Conservation (phyloP, 805 yeast genomes). For the Saccharomycopsis fodiens region DNA sequence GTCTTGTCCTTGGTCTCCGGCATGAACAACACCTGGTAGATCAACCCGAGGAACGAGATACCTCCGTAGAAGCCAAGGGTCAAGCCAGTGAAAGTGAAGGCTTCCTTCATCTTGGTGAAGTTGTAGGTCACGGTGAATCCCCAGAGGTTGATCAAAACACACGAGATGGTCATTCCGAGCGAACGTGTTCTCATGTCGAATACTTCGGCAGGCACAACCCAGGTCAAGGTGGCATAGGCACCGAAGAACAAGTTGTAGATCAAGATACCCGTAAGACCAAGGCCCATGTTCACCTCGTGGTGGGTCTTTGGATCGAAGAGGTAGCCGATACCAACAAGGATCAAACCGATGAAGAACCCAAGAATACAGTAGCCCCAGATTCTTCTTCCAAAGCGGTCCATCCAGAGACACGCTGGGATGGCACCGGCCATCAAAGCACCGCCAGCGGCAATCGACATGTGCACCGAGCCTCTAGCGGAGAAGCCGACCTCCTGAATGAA, state of each 20-base stretch:
- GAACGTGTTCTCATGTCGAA: slow-evolving; percentile 54
- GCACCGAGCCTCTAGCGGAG: slow-evolving; percentile 41
- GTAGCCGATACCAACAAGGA: slow-evolving; percentile 54
- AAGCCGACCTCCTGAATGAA: slow-evolving; percentile 52
- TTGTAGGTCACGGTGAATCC: slow-evolving; percentile 58
- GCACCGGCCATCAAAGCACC: slow-evolving; percentile 56
- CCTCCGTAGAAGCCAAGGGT: slow-evolving; percentile 64
- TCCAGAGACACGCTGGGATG: slow-evolving; percentile 54
- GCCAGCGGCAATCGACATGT: slow-evolving; percentile 66
- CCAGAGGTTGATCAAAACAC: slow-evolving; percentile 51
- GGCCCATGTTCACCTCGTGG: slow-evolving; percentile 45
- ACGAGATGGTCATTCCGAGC: slow-evolving; percentile 56
- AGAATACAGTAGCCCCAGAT: slow-evolving; percentile 52
- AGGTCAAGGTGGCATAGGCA: slow-evolving; percentile 56
- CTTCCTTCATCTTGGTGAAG: slow-evolving; percentile 47
- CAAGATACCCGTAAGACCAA: slow-evolving; percentile 54
- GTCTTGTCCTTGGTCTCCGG: slow-evolving; percentile 69
- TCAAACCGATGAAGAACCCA: slow-evolving; percentile 53
- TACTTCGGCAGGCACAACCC: slow-evolving; percentile 63
- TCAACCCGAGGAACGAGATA: slow-evolving; percentile 48
- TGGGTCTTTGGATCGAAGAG: slow-evolving; percentile 32
- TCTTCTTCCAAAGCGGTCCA: slow-evolving; percentile 52
- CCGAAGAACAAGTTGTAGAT: slow-evolving; percentile 62
- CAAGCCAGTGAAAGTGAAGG: slow-evolving; percentile 47
- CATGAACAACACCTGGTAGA: slow-evolving; percentile 50